These are phyloP conservation scores for Brassica nigra DNA, from an alignment of 345 rosid species.

Conservation along the genomic window DNA sequence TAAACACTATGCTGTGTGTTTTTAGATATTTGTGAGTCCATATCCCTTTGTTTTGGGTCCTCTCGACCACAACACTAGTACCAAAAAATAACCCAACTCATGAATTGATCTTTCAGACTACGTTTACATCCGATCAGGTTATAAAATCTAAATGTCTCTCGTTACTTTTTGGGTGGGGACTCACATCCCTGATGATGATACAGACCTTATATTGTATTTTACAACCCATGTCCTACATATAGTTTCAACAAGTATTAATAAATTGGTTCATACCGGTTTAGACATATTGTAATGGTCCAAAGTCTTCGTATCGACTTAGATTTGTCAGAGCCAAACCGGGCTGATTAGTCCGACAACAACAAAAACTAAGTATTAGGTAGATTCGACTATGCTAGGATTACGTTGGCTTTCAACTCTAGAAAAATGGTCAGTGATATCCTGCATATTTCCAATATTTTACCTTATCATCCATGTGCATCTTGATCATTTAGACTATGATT, in stretches of 20 bases:
- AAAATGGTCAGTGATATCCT: no score
- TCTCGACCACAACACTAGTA: conserved; percentile 32
- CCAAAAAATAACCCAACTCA: conserved; percentile 35
- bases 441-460: no score
- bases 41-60: conserved; percentile 21
- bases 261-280: conserved; percentile 14
- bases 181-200: conserved; percentile 7
- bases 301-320: conserved; percentile 2
- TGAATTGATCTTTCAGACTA: conserved; percentile 23
- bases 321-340: no score
- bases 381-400: no score
- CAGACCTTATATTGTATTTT: conserved; percentile 13
- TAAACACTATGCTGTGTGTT: neutral
- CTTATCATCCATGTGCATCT: no score
- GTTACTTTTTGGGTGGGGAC: conserved; percentile 31
- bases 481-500: no score
- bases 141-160: conserved; percentile 26
- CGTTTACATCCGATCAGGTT: conserved; percentile 32
- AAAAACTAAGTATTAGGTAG: no score
- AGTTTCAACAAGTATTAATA: conserved; percentile 5
- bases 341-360: no score
- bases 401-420: no score
- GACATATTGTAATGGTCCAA: neutral
- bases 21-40: conserved; percentile 21
- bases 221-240: conserved; percentile 11